Conservation (phyloP, 2,329 filamentous ascomycete species). For the Fusarium longipes region DNA sequence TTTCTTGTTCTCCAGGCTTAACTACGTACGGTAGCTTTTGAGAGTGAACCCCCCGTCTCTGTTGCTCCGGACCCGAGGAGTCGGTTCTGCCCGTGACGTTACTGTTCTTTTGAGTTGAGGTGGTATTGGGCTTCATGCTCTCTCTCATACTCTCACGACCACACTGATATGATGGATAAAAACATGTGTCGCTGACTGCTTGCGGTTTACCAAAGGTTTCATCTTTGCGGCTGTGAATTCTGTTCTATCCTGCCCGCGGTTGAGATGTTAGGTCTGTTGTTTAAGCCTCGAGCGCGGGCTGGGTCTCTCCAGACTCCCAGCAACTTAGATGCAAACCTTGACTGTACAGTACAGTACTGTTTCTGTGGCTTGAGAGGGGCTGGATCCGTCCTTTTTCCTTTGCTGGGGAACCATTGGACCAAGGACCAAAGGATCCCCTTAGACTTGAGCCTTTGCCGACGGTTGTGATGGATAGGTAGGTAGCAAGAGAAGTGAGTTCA, state of each 20-base stretch:
- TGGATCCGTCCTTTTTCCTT: background rate
- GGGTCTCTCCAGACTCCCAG: constrained; percentile 23
- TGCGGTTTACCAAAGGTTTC: background rate
- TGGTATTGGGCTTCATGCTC: constrained; percentile 16
- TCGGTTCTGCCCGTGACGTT: constrained; percentile 37
- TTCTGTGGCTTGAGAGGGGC: constrained; percentile 21
- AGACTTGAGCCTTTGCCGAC: constrained; percentile 19
- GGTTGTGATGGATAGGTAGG: constrained; percentile 4
- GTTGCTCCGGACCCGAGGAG: constrained; percentile 42
- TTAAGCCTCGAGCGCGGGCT: constrained; percentile 16
- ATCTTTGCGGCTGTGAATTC: background rate
- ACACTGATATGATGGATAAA: constrained; percentile 2
- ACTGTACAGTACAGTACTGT: background rate
- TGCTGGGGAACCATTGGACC: background rate
- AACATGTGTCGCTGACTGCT: background rate
- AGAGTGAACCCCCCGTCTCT: constrained; percentile 27
- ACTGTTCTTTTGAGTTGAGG: constrained; percentile 10
- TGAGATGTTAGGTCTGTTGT: constrained; percentile 11
- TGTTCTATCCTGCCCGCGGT: background rate
- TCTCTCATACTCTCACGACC: background rate
- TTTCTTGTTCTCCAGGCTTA: constrained; percentile 18
- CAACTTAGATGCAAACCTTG: constrained; percentile 38
- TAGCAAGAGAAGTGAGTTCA: background rate
- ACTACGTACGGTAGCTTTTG: constrained; percentile 6
- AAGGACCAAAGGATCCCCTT: background rate